A percentile compares a stretch with the other conserved stretches of the same genome.
Conservation (phyloP, 306 rosid genomes). For the Inga leiocalycina region DNA sequence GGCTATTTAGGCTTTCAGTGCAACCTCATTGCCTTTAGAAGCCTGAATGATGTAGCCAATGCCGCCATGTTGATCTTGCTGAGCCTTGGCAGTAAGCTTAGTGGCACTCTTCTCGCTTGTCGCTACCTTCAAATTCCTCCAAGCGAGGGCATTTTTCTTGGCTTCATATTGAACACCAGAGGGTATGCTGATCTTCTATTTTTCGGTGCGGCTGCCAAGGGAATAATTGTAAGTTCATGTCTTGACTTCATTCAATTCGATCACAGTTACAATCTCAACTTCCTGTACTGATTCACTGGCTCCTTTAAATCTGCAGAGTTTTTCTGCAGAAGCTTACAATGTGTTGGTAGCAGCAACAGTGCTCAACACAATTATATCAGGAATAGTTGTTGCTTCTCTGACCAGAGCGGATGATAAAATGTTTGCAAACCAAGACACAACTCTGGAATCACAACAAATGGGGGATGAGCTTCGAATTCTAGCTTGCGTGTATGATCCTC, state of each 20-base stretch:
- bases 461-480: conserved; percentile 63
- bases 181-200: conserved; percentile 92
- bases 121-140: conserved; percentile 65
- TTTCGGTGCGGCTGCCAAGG: conserved; percentile 65
- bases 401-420: conserved; percentile 60
- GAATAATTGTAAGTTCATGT: conserved; percentile 54
- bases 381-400: conserved; percentile 70
- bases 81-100: conserved; percentile 71
- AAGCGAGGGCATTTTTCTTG: conserved; percentile 72
- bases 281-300: not conserved
- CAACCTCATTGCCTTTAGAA: conserved; percentile 45
- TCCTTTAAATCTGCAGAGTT: conserved; percentile 47
- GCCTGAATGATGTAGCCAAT: conserved; percentile 9
- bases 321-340: conserved; percentile 60
- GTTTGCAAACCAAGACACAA: conserved; percentile 57
- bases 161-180: conserved; percentile 75
- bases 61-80: conserved; percentile 54
- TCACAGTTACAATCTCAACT: conserved; percentile 5
- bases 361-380: conserved; percentile 78
- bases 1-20: conserved; percentile 88
- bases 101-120: conserved; percentile 73
- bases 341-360: conserved; percentile 63
- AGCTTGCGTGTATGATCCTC: conserved; percentile 82
- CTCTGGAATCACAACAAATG: conserved; percentile 47
- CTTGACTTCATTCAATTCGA: conserved; percentile 21